Evolutionary conservation across 2,329 filamentous ascomycete species (phyloP), one percentile per base, ranked within the genome.

Genomic region (Penicillium sp.): DNA sequence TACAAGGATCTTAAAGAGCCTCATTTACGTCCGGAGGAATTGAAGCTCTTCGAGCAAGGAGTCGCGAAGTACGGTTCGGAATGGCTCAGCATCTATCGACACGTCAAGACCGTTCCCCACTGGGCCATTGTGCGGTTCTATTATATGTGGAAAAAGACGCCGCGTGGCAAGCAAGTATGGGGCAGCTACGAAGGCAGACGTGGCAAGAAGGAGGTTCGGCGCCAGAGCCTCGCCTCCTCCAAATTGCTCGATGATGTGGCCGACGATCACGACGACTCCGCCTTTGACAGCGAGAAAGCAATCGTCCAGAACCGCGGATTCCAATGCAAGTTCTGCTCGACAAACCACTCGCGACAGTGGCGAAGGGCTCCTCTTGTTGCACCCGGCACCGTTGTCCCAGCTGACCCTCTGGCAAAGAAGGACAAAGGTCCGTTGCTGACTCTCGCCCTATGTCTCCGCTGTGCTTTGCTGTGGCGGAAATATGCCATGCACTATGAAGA

Each of bases 401-500:
- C 80, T 4, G 85, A 95, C 49, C 76, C 79, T 15, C 78, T 78
- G 8, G 80, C 82, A 46, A 89, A 87, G 63, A 82, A 82, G 71
- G 91, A 96, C 59, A 96, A 93, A 68, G 84, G 84, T 10, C 78
- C 81, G 13, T 85, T 88, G 62, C 85, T 88, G 29, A 84, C 95
- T 15, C 82, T 92, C 42, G 92, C 93, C 3, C 81, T 99, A 4
- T 99, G 94, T 69, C 83, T 91, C 51, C 86, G 93, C 53, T 99
- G 94, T 67, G 92, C 92, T 21, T 87, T 94, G 64, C 78, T 99
- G 7, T 99, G 94, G 94, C 87, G 94, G 43, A 90, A 93, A 59
- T 99, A 99, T 71, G 93, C 88, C 13, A 91, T 99, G 55, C 90
- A 95, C 60, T 99, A 91, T 86, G 94, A 97, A 71, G 90, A 96